Evolutionary conservation across 108 stramenopile genomes (phyloP).

Genomic region (Skeletonema potamos): DNA sequence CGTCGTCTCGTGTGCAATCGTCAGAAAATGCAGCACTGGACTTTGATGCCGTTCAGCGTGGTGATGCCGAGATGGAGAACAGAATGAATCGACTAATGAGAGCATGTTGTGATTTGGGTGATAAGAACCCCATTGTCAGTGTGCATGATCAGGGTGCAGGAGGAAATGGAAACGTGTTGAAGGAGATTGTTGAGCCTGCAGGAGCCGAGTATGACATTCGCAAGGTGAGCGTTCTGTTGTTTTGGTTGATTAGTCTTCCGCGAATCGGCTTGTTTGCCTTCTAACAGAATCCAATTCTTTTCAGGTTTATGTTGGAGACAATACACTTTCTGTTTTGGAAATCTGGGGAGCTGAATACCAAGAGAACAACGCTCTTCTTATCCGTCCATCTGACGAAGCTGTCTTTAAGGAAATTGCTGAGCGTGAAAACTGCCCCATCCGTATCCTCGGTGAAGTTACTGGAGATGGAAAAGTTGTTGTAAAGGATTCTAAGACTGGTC

Average conservation of each 20-base stretch:
- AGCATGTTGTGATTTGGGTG: slow-evolving; percentile 96
- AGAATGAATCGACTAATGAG: slow-evolving; percentile 97
- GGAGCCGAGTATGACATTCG: slow-evolving; percentile 95
- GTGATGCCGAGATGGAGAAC: slow-evolving; percentile 99
- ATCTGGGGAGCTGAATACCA: slow-evolving; percentile 99
- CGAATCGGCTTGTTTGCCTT: not conserved
- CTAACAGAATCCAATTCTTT: not conserved
- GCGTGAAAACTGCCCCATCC: slow-evolving; percentile 94
- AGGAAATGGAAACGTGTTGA: slow-evolving; percentile 99
- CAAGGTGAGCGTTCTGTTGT: slow-evolving; percentile 57
- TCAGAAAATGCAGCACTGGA: slow-evolving; percentile 91
- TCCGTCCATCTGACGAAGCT: slow-evolving; percentile 71
- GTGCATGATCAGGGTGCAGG: slow-evolving; percentile 99
- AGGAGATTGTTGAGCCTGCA: slow-evolving; percentile 99
- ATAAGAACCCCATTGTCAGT: slow-evolving; percentile 94
- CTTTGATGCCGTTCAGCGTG: slow-evolving; percentile 99
- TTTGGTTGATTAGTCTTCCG: not conserved
- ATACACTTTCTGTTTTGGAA: slow-evolving; percentile 94
- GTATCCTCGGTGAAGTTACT: slow-evolving; percentile 90
- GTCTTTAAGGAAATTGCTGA: slow-evolving; percentile 84
- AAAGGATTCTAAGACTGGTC: slow-evolving; percentile 82
- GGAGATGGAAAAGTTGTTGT: slow-evolving; percentile 94
- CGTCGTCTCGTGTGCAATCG: slow-evolving; percentile 88
- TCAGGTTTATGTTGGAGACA: slow-evolving; percentile 88
- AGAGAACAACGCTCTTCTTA: slow-evolving; percentile 97